Evolutionary conservation across 2,329 filamentous ascomycete species (phyloP).

Genomic region (Ascochyta rabiei): DNA sequence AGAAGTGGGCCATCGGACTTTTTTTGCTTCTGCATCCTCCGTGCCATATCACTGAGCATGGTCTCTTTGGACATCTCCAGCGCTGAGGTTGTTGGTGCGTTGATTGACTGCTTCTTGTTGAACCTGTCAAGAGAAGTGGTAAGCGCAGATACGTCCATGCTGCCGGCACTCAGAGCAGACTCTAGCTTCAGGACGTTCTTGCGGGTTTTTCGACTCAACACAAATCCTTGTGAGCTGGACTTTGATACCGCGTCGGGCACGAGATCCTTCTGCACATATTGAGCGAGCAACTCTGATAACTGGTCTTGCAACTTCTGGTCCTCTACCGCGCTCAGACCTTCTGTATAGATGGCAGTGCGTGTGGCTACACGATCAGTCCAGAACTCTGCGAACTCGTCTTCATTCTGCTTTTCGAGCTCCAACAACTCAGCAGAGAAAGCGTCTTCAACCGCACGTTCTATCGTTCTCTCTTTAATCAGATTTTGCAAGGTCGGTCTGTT

Average conservation of each 20-base stretch:
- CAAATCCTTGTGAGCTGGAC: slow-evolving; percentile 37
- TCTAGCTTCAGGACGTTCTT: slow-evolving; percentile 42
- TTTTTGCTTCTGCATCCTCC: slow-evolving; percentile 44
- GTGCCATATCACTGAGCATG: slow-evolving; percentile 41
- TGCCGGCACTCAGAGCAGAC: slow-evolving; percentile 23
- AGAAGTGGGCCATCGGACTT: slow-evolving; percentile 43
- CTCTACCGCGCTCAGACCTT: slow-evolving; percentile 28
- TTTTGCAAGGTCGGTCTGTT: slow-evolving; percentile 17
- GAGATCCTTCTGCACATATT: slow-evolving; percentile 42
- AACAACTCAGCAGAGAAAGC: slow-evolving; percentile 34
- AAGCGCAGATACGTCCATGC: slow-evolving; percentile 16
- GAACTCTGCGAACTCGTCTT: slow-evolving; percentile 37
- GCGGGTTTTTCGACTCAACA: slow-evolving; percentile 38
- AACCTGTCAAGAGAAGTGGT: slow-evolving; percentile 40
- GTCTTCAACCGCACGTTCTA: slow-evolving; percentile 29
- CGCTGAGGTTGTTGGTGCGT: slow-evolving; percentile 1
- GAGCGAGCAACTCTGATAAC: slow-evolving; percentile 39
- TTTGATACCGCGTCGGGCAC: slow-evolving; percentile 41
- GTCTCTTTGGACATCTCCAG: slow-evolving; percentile 30
- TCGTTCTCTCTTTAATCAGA: slow-evolving; percentile 25
- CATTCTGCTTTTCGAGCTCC: slow-evolving; percentile 35
- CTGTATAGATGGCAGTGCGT: slow-evolving; percentile 34
- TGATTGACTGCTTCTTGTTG: slow-evolving; percentile 40
- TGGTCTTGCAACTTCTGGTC: slow-evolving; percentile 44
- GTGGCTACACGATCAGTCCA: slow-evolving; percentile 42